Conservation (phyloP, 345 rosid species). For the Kernera saxatilis region DNA sequence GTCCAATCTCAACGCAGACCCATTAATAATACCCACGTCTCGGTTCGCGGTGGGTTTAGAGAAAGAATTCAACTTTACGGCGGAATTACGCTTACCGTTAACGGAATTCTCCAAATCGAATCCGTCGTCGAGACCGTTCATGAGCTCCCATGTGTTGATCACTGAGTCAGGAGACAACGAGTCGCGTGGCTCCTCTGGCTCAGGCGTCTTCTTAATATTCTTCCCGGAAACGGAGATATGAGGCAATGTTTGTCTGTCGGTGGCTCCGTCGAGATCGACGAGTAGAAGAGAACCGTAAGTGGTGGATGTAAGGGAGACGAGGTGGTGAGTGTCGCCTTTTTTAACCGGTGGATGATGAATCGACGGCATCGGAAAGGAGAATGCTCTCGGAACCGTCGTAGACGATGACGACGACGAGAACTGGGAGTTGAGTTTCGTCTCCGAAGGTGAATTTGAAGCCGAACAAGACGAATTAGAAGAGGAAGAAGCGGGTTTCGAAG, state of each 20-base stretch:
- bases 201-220: neutral
- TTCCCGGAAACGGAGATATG: constrained; percentile 16
- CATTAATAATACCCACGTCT: constrained; percentile 7
- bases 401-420: neutral
- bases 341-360: constrained; percentile 76
- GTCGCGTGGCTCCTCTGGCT: constrained; percentile 1
- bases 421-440: neutral
- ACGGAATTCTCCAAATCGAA: constrained; percentile 13
- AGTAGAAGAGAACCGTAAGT: constrained; percentile 73
- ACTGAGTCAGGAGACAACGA: constrained; percentile 68
- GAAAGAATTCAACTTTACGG: neutral
- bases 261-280: constrained; percentile 25
- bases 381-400: constrained; percentile 31
- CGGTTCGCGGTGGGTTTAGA: constrained; percentile 22
- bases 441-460: constrained; percentile 21
- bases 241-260: constrained; percentile 19
- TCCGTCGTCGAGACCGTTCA: constrained; percentile 81
- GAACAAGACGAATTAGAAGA: constrained; percentile 1
- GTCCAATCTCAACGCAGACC: constrained; percentile 15
- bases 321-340: constrained; percentile 83
- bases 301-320: constrained; percentile 76
- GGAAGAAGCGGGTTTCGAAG: constrained; percentile 44
- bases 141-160: constrained; percentile 94
- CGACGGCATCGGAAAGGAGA: constrained; percentile 58
- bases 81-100: constrained; percentile 19